Base-by-base conservation (phyloP, 345 rosid species). In the Hibiscus syriacus region DNA sequence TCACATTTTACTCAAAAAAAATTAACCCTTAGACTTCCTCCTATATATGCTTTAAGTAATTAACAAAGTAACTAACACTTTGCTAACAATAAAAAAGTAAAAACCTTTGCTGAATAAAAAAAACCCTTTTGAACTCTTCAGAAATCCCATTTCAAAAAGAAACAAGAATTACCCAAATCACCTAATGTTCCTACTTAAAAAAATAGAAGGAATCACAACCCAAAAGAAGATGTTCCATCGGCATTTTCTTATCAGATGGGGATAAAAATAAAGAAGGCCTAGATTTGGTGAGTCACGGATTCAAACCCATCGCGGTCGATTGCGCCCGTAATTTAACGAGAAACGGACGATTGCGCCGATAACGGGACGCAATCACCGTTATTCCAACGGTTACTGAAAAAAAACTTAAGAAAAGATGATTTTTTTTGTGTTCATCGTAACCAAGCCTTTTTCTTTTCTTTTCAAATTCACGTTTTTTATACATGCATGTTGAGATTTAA, bases 281-380 rank as follows among this genome's bases (percentile, higher is more conserved):
- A 26, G 54, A 55, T 55, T 52, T 55, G 54, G 52, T 8, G 14
- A 87, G 93, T n/a, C n/a, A n/a, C n/a, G n/a, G n/a, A n/a, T n/a
- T n/a, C n/a, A n/a, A n/a, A n/a, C n/a, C n/a, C n/a, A n/a, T n/a
- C n/a, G n/a, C n/a, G n/a, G n/a, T n/a, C n/a, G n/a, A n/a, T n/a
- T n/a, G n/a, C n/a, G n/a, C n/a, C n/a, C n/a, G n/a, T n/a, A n/a
- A n/a, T 60, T 85, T 85, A 43, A 83, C 87, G n/a, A n/a, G n/a
- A n/a, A 36, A 87, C 76, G 30, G 88, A 34, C 79, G 83, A 60
- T 80, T 50, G 75, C 87, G 83, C n/a, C n/a, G n/a, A n/a, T n/a
- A n/a, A n/a, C n/a, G n/a, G n/a, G n/a, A n/a, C n/a, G n/a, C n/a
- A n/a, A n/a, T n/a, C n/a, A n/a, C n/a, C n/a, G n/a, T n/a, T n/a